Base-by-base conservation (phyloP, 2,329 filamentous ascomycete species). In the Calonectria henricotiae region DNA sequence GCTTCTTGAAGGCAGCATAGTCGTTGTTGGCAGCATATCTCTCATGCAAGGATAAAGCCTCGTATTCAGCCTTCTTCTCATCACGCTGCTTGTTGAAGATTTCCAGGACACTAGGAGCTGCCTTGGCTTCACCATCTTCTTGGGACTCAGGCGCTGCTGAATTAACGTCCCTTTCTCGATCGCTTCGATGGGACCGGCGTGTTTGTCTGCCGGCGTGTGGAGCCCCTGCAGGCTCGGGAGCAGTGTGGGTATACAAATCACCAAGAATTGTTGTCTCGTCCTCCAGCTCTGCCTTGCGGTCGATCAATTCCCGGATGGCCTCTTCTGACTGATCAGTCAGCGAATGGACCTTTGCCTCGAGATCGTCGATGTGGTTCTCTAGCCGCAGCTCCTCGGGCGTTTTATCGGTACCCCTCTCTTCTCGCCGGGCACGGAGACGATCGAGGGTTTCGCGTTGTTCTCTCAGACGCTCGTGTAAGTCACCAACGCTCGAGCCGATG, bases 21-120 rank as follows among this genome's bases (percentile, higher is more conserved):
- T 90, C 87, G 77, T 90, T 90, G 79, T 90, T 85, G 13, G 83
- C 73, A 5, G 84, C 88, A 76, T 90, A 91, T 30, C 86, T 86
- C 73, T 87, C 79, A 69, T 86, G 79, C 55, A 82, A 76, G 41
- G 76, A 81, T 73, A 86, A 79, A 1, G 75, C 71, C 0, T 78
- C 79, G 76, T 89, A 90, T 46, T 86, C 84, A 12, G 74, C 76
- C 0, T 79, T 76, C 65, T 85, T 86, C 39, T 79, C 71, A 35
- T 80, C 76, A 35, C 82, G 82, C 13, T 81, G 78, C 7, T 82
- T 70, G 43, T 80, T 75, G 46, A 87, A 80, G n/a, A 84, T 68
- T 7, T 79, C 76, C 6, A 82, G 68, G 2, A 54, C 75, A 66
- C 79, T 81, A 9, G 73, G 66, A 7, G 75, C 73, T 0, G 65